Base-by-base conservation (phyloP, 345 rosid species). In the Salix brachista region DNA sequence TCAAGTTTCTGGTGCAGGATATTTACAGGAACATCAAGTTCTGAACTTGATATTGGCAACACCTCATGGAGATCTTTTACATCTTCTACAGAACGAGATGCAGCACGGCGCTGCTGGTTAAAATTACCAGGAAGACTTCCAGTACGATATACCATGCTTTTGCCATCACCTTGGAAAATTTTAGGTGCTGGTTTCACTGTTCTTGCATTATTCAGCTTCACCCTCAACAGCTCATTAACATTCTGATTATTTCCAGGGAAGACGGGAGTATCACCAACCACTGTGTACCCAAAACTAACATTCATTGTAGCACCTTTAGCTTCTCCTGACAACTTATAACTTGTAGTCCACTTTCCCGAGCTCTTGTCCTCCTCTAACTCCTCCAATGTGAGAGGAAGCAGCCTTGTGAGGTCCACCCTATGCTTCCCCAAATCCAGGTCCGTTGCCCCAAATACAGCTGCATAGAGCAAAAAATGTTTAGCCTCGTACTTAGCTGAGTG, bases 401-500 rank as follows among this genome's bases (percentile, higher is more conserved):
- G 78, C 75, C 90, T 90, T 1, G 99, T 90, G 75, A 95, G 94
- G 71, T 95, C 99, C 82, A 95, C 88, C 73, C 97, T 91, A 80
- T 95, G 99, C 88, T 92, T 95, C 52, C 99, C 99, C 85, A 95
- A 81, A 85, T 95, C 97, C 85, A 90, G 84, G 71, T 89, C 97
- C 1, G 89, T 92, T 23, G 84, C 81, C 76, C 87, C 91, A 78
- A 82, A 79, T 74, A 88, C 83, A 54, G 90, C 79, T 48, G 86
- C 94, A 79, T 85, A 91, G 50, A 95, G 88, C 89, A 92, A 84
- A 87, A 92, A 95, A 88, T 91, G 97, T 79, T 91, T 95, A 13
- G 97, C 95, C 83, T 95, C 99, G 71, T 95, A 95, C 86, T 91
- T 95, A 64, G 97, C 97, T 9, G 97, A 93, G 79, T 90, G 92